Percentiles rank a stretch among this genome's conserved stretches.
Conservation (phyloP, 1,284 basidiomycete species). For the Bondarzewia mesenterica region DNA sequence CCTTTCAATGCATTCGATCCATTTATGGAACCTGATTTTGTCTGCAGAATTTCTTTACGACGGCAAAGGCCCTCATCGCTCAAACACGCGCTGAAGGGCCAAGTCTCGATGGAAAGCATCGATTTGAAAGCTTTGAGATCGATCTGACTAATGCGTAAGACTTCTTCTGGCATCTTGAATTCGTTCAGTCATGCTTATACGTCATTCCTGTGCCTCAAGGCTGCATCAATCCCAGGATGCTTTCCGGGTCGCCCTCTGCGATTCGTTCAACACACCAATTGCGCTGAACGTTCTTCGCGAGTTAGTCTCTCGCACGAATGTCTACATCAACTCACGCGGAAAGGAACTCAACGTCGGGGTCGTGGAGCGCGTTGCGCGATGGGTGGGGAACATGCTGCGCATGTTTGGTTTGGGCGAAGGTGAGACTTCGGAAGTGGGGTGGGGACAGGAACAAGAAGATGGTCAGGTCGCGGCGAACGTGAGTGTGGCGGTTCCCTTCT, state of each 20-base stretch:
- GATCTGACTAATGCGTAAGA: conserved; percentile 57
- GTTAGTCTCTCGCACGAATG: conserved; percentile 82
- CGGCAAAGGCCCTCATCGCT: conserved; percentile 73
- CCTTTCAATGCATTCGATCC: not conserved
- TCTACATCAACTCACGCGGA: conserved; percentile 72
- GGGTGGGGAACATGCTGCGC: conserved; percentile 85
- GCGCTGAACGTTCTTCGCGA: conserved; percentile 78
- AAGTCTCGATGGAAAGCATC: conserved; percentile 50
- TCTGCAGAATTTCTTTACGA: conserved; percentile 88
- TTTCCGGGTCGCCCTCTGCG: conserved; percentile 89
- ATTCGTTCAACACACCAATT: conserved; percentile 94
- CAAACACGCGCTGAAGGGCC: conserved; percentile 41
- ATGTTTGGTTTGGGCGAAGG: conserved; percentile 96
- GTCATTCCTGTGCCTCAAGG: conserved; percentile 28
- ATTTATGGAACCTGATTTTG: not conserved
- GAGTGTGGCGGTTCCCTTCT: conserved; percentile 26
- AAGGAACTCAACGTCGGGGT: conserved; percentile 62
- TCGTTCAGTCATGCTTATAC: not conserved
- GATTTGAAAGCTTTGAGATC: conserved; percentile 58
- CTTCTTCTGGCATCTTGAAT: conserved; percentile 3
- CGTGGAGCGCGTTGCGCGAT: conserved; percentile 70
- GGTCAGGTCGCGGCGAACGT: conserved; percentile 42
- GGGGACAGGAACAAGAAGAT: conserved; percentile 51
- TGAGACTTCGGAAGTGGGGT: conserved; percentile 53
- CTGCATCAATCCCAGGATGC: conserved; percentile 69